Percentiles rank a stretch among this genome's conserved stretches.
phyloP scores from a whole-genome alignment of 225 moss, liverwort and hornwort genomes.

The Bryoerythrophyllum caledonicum region DNA sequence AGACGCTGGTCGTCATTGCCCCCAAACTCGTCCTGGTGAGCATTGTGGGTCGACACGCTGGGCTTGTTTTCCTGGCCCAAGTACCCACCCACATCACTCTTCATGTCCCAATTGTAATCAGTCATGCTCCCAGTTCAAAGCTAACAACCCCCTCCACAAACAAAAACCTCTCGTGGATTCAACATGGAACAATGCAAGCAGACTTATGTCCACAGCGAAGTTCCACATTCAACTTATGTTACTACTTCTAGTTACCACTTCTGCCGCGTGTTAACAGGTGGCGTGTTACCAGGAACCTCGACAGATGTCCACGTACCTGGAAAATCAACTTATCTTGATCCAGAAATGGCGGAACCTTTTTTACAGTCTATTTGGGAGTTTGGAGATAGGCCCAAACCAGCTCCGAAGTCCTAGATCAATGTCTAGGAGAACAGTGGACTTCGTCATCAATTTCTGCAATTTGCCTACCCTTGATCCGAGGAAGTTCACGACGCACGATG shows the following conservation, averaged over 20 bases:
- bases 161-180: background rate
- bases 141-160: background rate
- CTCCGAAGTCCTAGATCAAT: background rate
- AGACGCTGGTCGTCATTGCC: background rate
- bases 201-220: no score
- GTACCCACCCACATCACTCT: slow-evolving; percentile 14
- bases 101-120: slow-evolving; percentile 20
- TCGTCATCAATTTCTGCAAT: no score
- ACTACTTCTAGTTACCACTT: background rate
- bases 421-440: background rate
- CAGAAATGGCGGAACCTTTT: background rate
- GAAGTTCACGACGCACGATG: background rate
- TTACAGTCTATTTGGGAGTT: background rate
- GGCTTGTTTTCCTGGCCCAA: slow-evolving; percentile 9
- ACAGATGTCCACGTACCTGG: slow-evolving; percentile 10
- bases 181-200: background rate
- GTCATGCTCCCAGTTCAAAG: slow-evolving; percentile 1
- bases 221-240: no score
- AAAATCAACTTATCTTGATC: background rate
- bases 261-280: slow-evolving; percentile 26
- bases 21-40: slow-evolving; percentile 15
- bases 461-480: background rate
- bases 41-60: no score
- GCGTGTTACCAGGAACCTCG: background rate
- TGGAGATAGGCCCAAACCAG: no score